Conservation (phyloP, 2,329 filamentous ascomycete genomes). For the Diaporthe citrichinensis region DNA sequence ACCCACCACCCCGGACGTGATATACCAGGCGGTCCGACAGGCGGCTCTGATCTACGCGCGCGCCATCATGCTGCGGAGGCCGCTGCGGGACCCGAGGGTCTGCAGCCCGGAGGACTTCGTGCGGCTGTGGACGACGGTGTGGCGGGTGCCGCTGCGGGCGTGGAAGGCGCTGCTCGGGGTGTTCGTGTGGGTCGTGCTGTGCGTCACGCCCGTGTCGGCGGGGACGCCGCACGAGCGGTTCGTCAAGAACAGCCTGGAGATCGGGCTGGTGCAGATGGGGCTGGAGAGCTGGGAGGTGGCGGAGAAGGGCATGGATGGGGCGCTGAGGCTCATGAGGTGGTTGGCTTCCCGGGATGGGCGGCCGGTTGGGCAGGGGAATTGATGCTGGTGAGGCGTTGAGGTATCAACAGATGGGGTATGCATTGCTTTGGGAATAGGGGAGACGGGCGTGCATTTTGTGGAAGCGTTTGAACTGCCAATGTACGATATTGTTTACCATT, state of each 20-base stretch:
- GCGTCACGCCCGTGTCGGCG: slow-evolving; percentile 57
- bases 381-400: background rate
- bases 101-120: slow-evolving; percentile 57
- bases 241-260: slow-evolving; percentile 61
- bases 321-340: slow-evolving; percentile 59
- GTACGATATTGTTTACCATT: background rate
- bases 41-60: slow-evolving; percentile 63
- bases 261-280: slow-evolving; percentile 60
- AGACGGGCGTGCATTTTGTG: background rate
- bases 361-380: background rate
- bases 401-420: too few relatives aligned
- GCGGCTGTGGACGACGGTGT: slow-evolving; percentile 61
- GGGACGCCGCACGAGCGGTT: slow-evolving; percentile 58
- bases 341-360: slow-evolving; percentile 48
- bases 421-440: too few relatives aligned
- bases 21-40: slow-evolving; percentile 63
- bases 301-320: slow-evolving; percentile 53
- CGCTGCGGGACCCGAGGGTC: slow-evolving; percentile 54
- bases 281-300: slow-evolving; percentile 65
- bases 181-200: slow-evolving; percentile 63
- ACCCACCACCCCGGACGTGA: slow-evolving; percentile 52
- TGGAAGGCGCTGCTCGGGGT: slow-evolving; percentile 65
- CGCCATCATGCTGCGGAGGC: slow-evolving; percentile 58
- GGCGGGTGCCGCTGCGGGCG: slow-evolving; percentile 60
- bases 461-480: background rate